These are phyloP conservation scores for Botryosphaeria dothidea DNA, from an alignment of 2,329 filamentous ascomycete genomes.

Conservation along the genomic window DNA sequence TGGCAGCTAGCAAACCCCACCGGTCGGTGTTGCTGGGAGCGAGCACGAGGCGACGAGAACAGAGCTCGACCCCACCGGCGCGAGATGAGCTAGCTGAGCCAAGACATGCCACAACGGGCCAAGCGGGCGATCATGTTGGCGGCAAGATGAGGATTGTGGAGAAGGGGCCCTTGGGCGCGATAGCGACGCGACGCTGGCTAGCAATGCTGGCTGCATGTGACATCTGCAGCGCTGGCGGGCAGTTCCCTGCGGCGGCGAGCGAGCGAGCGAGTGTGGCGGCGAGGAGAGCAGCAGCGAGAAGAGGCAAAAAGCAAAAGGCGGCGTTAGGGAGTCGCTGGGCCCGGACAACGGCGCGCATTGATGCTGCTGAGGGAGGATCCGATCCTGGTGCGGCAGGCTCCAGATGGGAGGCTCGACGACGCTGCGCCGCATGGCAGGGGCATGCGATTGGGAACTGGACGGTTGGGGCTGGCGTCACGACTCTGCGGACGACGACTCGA, in stretches of 20 bases:
- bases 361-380: constrained; percentile 10
- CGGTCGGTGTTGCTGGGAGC: not conserved
- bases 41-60: not conserved
- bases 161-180: constrained; percentile 2
- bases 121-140: constrained; percentile 10
- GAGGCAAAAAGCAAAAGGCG: constrained; percentile 4
- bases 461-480: not conserved
- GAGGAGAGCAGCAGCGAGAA: not conserved
- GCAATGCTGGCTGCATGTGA: constrained; percentile 1
- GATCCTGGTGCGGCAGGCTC: constrained; percentile 15
- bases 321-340: not conserved
- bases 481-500: not conserved
- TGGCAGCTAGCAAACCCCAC: constrained; percentile 10
- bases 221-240: not conserved
- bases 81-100: constrained; percentile 13
- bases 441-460: not conserved
- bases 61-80: not conserved
- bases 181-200: not conserved
- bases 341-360: constrained; percentile 9
- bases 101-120: constrained; percentile 7
- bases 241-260: not conserved
- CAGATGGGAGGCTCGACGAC: not conserved
- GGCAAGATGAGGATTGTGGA: constrained; percentile 19
- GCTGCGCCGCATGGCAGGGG: constrained; percentile 7
- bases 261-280: not conserved